phyloP scores from a whole-genome alignment of 106 monocot genomes.

The Posidonia australis region DNA sequence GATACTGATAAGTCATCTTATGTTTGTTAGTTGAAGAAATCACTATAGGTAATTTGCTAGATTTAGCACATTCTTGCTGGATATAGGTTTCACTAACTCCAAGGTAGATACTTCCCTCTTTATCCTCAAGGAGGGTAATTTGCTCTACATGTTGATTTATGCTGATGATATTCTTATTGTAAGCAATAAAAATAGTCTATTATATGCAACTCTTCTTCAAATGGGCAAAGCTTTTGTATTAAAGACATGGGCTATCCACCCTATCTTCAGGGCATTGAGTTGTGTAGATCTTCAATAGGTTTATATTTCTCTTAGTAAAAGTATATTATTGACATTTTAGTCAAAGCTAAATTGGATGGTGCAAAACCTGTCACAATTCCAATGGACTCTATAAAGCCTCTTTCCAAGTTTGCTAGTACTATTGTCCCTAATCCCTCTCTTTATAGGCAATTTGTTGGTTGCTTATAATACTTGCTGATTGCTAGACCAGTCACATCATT shows the following conservation, averaged over 20 bases:
- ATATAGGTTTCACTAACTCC: not conserved
- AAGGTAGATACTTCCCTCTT: not conserved
- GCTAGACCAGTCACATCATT: not conserved
- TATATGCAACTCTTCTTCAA: not conserved
- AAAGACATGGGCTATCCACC: not conserved
- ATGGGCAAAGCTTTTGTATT: not conserved
- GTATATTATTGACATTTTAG: not conserved
- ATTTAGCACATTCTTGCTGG: not conserved
- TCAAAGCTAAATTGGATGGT: not conserved
- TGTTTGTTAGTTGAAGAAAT: not conserved
- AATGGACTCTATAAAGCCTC: no score
- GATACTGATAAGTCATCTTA: no score
- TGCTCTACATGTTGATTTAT: not conserved
- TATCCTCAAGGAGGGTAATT: not conserved
- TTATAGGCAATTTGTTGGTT: not conserved
- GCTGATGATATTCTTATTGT: constrained; percentile 1
- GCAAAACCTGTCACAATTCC: not conserved
- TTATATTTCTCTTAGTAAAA: not conserved
- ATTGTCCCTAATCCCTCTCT: not conserved
- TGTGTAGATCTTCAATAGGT: not conserved
- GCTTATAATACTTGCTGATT: not conserved
- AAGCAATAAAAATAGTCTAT: no score
- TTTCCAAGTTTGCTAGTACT: not conserved
- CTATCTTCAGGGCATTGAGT: not conserved
- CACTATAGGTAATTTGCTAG: not conserved